These are phyloP conservation scores for Triticum dicoccoides DNA, from an alignment of 176 grass and related monocot species.

Conservation along the genomic window DNA sequence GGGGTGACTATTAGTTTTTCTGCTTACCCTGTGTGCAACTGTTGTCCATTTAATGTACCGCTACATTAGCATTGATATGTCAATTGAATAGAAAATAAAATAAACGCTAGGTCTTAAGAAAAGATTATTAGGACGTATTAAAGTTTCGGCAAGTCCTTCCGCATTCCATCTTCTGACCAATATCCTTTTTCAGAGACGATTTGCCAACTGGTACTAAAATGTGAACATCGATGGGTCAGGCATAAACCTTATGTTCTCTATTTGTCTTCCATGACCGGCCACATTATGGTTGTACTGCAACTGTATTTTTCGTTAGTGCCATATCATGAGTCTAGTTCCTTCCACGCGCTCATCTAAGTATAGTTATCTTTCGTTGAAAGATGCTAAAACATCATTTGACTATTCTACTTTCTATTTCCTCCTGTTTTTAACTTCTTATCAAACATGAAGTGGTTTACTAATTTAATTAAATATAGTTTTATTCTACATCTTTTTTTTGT, in stretches of 20 bases:
- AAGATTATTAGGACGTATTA: neutral
- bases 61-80: neutral
- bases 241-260: neutral
- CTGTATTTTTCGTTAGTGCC: neutral
- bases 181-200: neutral
- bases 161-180: neutral
- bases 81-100: neutral
- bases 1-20: too few relatives aligned
- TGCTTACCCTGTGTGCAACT: neutral
- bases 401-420: neutral
- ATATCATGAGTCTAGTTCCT: neutral
- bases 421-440: too few relatives aligned
- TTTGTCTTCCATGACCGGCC: neutral
- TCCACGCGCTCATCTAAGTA: neutral
- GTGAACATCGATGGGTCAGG: neutral
- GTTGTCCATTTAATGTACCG: neutral
- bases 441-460: too few relatives aligned
- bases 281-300: neutral
- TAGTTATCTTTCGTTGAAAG: neutral
- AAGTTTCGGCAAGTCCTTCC: neutral
- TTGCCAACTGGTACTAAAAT: neutral
- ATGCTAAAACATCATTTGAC: neutral
- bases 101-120: neutral
- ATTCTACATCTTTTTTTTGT: too few relatives aligned
- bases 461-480: too few relatives aligned